Evolutionary conservation across 169 alveolate genomes (phyloP), one percentile per base, ranked within the genome.

Genomic region (Neospora caninum): DNA sequence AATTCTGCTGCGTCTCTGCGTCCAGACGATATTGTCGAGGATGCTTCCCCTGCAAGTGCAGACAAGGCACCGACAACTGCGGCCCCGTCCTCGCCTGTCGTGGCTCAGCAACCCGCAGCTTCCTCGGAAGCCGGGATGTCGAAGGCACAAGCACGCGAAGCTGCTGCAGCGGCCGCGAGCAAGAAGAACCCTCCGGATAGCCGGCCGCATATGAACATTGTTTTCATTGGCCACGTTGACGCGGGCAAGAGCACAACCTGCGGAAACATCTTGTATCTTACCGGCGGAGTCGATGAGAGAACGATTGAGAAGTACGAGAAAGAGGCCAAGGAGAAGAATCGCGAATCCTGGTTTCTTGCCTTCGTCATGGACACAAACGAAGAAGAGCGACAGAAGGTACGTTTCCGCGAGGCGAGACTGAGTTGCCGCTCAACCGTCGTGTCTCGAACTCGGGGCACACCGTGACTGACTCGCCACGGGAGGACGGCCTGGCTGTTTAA

Each of bases 171-270:
- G 22, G 69, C 94, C 36, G 91, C 73, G 41, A 92, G 78, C 69
- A 29, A 49, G 69, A 38, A 43, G 78, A 20, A 18, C 36, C 49
- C 53, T 10, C 96, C 97, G 10, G 99, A 98, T 88, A 96, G 98
- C 22, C 95, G 99, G 93, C 99, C 97, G 41, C 99, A 98, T 49
- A 95, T 98, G 95, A 99, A 99, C 94, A 97, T 99, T 45, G 99
- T 99, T 42, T 99, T 99, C 96, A 99, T 99, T 49, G 99, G 99
- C 27, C 99, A 99, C 96, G 99, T 99, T 45, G 99, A 99, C 97
- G 99, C 99, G 39, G 99, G 99, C 67, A 99, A 99, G 96, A 98
- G 99, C 58, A 99, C 99, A 25, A 99, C 99, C 36, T 99, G 99
- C 91, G 99, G 99, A 31, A 98, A 98, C 94, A 98, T 99, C 53